Evolutionary conservation across 495 filamentous ascomycete genomes (phyloP).

Genomic region (Pseudevernia furfuracea): DNA sequence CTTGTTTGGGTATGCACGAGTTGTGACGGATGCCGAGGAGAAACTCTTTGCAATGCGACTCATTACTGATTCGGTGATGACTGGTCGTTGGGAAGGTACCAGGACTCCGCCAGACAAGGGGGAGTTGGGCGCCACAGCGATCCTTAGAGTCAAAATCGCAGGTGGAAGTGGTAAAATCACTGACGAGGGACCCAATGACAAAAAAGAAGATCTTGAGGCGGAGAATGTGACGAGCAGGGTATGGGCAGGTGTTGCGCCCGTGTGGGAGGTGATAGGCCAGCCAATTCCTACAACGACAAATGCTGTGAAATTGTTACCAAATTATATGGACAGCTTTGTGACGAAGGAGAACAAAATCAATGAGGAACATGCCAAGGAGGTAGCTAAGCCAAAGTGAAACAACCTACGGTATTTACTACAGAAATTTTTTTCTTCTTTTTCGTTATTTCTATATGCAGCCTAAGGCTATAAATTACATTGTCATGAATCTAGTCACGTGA

Average conservation of each 20-base stretch:
- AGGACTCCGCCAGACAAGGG: constrained; percentile 61
- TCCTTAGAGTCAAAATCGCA: constrained; percentile 58
- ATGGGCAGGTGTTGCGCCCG: constrained; percentile 76
- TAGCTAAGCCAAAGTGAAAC: not conserved
- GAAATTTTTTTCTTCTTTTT: no score
- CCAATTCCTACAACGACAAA: constrained; percentile 25
- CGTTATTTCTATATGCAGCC: no score
- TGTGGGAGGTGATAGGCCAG: constrained; percentile 54
- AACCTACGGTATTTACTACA: no score
- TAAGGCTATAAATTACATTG: no score
- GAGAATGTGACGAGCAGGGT: constrained; percentile 42
- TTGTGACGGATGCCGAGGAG: constrained; percentile 59
- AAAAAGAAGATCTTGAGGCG: constrained; percentile 49
- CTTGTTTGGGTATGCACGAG: constrained; percentile 61
- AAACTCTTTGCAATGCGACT: constrained; percentile 74
- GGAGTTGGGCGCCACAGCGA: constrained; percentile 67
- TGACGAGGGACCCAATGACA: constrained; percentile 58
- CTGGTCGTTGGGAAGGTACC: constrained; percentile 57
- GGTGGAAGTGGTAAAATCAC: constrained; percentile 71
- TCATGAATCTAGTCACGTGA: no score
- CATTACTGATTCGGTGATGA: constrained; percentile 65
- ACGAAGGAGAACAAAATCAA: not conserved
- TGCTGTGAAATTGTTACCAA: not conserved
- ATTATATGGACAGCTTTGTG: not conserved
- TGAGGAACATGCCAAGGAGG: not conserved